phyloP scores from a whole-genome alignment of 2,329 filamentous ascomycete species.

The Alternaria sp. region DNA sequence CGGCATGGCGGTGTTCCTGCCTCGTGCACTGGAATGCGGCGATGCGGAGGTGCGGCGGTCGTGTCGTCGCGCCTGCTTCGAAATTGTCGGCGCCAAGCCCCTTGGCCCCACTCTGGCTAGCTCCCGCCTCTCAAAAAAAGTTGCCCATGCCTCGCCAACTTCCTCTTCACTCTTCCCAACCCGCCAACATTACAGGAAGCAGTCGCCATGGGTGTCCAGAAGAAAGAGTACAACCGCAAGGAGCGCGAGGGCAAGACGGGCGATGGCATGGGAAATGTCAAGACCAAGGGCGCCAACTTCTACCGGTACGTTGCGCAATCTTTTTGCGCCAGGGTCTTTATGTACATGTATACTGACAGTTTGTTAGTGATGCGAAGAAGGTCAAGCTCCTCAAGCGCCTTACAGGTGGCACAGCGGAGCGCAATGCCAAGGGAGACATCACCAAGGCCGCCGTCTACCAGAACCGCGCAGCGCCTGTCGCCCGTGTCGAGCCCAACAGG shows the following conservation, averaged over 20 bases:
- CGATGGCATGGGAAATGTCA: slow-evolving; percentile 91
- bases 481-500: slow-evolving; percentile 91
- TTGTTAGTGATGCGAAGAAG: slow-evolving; percentile 72
- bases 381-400: slow-evolving; percentile 88
- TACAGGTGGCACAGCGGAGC: slow-evolving; percentile 82
- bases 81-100: slow-evolving; percentile 36
- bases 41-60: slow-evolving; percentile 22
- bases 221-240: slow-evolving; percentile 87
- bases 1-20: slow-evolving; percentile 46
- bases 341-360: neutral
- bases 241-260: slow-evolving; percentile 82
- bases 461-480: slow-evolving; percentile 78
- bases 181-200: slow-evolving; percentile 8
- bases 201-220: slow-evolving; percentile 78
- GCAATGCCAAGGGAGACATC: slow-evolving; percentile 84
- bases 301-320: slow-evolving; percentile 60
- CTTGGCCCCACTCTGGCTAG: slow-evolving; percentile 15
- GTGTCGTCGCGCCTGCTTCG: slow-evolving; percentile 20
- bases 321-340: neutral
- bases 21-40: neutral
- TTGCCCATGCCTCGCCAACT: slow-evolving; percentile 17
- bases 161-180: slow-evolving; percentile 19
- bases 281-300: slow-evolving; percentile 97
- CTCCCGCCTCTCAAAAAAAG: slow-evolving; percentile 28
- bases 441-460: slow-evolving; percentile 85